A percentile compares a stretch with the other conserved stretches of the same genome.
Evolutionary conservation across 495 filamentous ascomycete genomes (phyloP).

Genomic region (Aspergillus nanangensis): DNA sequence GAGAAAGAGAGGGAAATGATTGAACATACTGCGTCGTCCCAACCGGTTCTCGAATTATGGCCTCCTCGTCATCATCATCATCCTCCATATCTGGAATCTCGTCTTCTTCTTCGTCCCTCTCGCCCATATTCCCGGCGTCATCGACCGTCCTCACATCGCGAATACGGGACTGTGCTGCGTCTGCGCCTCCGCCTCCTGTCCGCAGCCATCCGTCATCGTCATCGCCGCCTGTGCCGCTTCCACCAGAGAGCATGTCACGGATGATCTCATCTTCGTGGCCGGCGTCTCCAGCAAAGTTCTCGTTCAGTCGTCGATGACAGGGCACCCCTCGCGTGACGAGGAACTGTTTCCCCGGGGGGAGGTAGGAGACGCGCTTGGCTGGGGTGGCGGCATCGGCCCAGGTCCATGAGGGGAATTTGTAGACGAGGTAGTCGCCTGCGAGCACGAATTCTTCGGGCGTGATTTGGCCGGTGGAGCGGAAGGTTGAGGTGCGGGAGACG

Average conservation of each 20-base stretch:
- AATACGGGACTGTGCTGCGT: constrained; percentile 50
- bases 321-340: constrained; percentile 92
- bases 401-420: constrained; percentile 99
- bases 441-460: constrained; percentile 96
- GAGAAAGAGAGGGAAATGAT: constrained; percentile 3
- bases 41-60: constrained; percentile 81
- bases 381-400: constrained; percentile 84
- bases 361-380: constrained; percentile 70
- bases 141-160: constrained; percentile 82
- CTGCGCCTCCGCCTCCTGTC: constrained; percentile 62
- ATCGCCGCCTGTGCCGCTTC: constrained; percentile 46
- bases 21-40: constrained; percentile 63
- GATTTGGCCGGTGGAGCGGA: constrained; percentile 88
- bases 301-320: constrained; percentile 84
- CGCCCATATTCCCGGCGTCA: constrained; percentile 69
- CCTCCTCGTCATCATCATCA: constrained; percentile 93
- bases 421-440: constrained; percentile 96
- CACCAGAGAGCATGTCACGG: constrained; percentile 65
- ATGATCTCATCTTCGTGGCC: constrained; percentile 80
- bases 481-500: constrained; percentile 84
- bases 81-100: constrained; percentile 99
- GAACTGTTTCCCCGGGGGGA: constrained; percentile 91
- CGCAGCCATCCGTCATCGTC: constrained; percentile 90
- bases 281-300: constrained; percentile 86
- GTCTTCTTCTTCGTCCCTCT: constrained; percentile 68